Base-by-base conservation (phyloP, 495 filamentous ascomycete species). In the Penicillium coffeae region DNA sequence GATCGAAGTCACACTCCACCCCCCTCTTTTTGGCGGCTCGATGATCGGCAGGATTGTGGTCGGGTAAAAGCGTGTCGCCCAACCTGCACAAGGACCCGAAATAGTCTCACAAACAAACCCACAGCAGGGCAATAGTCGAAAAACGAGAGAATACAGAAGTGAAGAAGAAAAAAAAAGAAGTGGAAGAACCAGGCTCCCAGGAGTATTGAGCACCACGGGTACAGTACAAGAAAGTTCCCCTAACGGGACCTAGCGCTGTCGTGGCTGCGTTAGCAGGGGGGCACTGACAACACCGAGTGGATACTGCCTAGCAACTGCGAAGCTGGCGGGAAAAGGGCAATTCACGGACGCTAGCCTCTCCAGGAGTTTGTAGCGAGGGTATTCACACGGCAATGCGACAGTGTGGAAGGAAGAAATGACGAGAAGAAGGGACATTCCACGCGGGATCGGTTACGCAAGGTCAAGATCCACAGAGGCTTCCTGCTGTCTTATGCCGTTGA, bases 11-110 rank as follows among this genome's bases (percentile, higher is more conserved):
- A n/a, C n/a, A n/a, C n/a, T n/a, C n/a, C n/a, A n/a, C n/a, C n/a
- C n/a, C 56, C 50, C 51, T 55, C 56, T 60, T 55, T 47, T 46
- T 43, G 51, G 33, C 38, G 45, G 48, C 21, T 48, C 41, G 41
- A 38, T 33, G 44, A 47, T 47, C 44, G 44, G 21, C 42, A 32
- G 25, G 19, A n/a, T n/a, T 19, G 30, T 15, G 34, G 32, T 36
- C 42, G 42, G 42, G 42, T 36, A 27, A 45, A 18, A 33, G 18
- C 25, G 25, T 30, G 25, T 30, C 25, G 25, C 25, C 25, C 25
- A 30, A 30, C 25, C 25, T 30, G 25, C 25, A 30, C 4, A 45
- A 34, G 19, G 27, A 45, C 12, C 42, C 20, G 21, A 41, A 41
- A n/a, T n/a, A n/a, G 38, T 21, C 14, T 12, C 38, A 8, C 38